Base-by-base conservation (phyloP, 2,329 filamentous ascomycete species). In the Fusarium paranaense region DNA sequence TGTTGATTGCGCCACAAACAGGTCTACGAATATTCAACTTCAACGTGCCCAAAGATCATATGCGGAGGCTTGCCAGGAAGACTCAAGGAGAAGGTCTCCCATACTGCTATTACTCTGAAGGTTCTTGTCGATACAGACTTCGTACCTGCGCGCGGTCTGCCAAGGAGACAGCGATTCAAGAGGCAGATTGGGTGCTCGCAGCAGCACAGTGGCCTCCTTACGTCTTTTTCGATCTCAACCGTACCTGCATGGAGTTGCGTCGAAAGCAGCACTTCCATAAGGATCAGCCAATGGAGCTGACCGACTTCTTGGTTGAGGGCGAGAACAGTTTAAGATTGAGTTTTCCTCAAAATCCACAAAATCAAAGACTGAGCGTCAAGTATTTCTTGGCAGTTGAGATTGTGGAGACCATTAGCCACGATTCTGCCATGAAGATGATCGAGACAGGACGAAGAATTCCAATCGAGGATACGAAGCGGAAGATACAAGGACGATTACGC, bases 201-300 rank as follows among this genome's bases (percentile, higher is more conserved):
- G 89, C 92, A 37, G 92, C 89, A 7, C 79, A 82, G 25, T 98
- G 95, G 95, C 94, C 95, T 0, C 85, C 88, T 38, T 88, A 90
- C 60, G 86, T 95, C 0, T 94, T 92, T 70, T 86, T 96, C 69
- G 86, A 88, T 18, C 81, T 97, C 69, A 97, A 98, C 75, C 85
- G 82, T 0, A 78, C 82, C 1, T 84, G 90, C 13, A 80, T 94
- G 18, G 84, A 86, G 27, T 80, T 90, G 11, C 89, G 92, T 45
- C 89, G 93, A 32, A 94, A 94, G 76, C 81, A 90, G 1, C 92
- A 97, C 70, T 89, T 95, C 78, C 92, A 91, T 13, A 94, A 92
- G 75, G 94, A 97, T 76, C 82, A 95, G 10, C 92, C 95, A 0
- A 85, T 94, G 7, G 94, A 98, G 74, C 84, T 98, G 27, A 95